Base-by-base conservation (phyloP, 305 asterid species). In the Fraxinus greggii region DNA sequence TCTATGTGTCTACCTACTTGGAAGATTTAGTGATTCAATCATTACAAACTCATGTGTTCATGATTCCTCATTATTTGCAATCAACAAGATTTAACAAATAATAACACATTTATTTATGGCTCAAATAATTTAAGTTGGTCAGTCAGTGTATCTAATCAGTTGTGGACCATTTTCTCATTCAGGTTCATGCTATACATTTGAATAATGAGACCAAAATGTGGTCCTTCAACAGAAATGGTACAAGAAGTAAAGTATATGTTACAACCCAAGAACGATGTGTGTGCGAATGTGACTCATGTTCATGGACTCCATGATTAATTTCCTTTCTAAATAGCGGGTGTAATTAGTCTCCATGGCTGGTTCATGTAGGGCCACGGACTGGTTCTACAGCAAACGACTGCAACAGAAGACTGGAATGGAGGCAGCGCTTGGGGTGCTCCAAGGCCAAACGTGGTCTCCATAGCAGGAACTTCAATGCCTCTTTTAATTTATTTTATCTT, bases 121-220 rank as follows among this genome's bases (percentile, higher is more conserved):
- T 80, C 78, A 79, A 83, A 42, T 74, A 82, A 76, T 33, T 0
- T 4, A 54, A n/a, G 65, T 54, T 15, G 65, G 65, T 54, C 3
- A 5, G 24, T 54, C 24, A n/a, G 7, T n/a, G 24, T n/a, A 54
- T 54, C 24, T 54, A 54, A 54, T 54, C 65, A 54, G 21, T n/a
- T 54, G 65, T n/a, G 65, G 65, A 54, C 24, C 24, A 54, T 54
- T 54, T 15, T 13, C 6, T 45, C 6, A 45, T 45, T 45, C 19
- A 45, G 56, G 56, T 45, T 45, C 56, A 45, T 13, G 56, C n/a
- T 2, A 45, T 45, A 45, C 5, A 13, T 45, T 45, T 76, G 59
- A 81, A 81, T 79, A 63, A 72, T 84, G 77, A 82, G 80, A 69
- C 38, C 63, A 75, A 28, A 70, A 73, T 82, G 86, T 86, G 89